Base-by-base conservation (phyloP, 176 grass and related monocot species). In the Avena eriantha region DNA sequence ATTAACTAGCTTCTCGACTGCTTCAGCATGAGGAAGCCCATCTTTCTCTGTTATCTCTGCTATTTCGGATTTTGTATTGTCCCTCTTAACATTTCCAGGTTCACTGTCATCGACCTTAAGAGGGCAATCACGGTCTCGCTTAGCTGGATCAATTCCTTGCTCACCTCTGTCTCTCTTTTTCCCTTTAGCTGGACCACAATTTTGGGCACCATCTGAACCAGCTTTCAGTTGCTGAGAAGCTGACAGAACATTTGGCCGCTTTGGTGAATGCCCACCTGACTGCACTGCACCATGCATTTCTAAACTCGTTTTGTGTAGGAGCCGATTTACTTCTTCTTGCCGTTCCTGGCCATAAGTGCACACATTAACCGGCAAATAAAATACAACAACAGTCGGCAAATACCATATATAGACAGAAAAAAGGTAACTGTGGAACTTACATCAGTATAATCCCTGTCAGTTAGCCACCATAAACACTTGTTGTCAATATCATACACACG, bases 281-380 rank as follows among this genome's bases (percentile, higher is more conserved):
- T 93, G 95, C 57, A 95, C 91, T 61, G 91, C 89, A 55, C 87
- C 93, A 97, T 95, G 93, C 95, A 97, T 97, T 93, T 97, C 95
- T 97, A 91, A 64, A 69, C 61, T 80, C 76, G 93, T 91, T 91
- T 79, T 93, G 56, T 92, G 55, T 69, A 97, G 84, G 76, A 95
- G 90, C 29, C 79, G 80, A 85, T 91, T 92, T 87, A 97, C 87
- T 88, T 97, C 91, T 81, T 97, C 95, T 82, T 97, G 95, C 8
- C 87, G 93, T 79, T 97, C 93, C 95, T 97, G 78, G n/a, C 31
- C 45, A 78, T 83, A 80, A 92, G 83, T 41, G 50, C 39, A 90
- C 8, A 22, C 36, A 41, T 87, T 22, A 94, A 46, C 33, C 31
- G 31, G 69, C 26, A 83, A 58, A 63, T 86, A 82, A 29, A 86